Evolutionary conservation across 495 filamentous ascomycete genomes (phyloP).

Genomic region (Cercophora newfieldiana): DNA sequence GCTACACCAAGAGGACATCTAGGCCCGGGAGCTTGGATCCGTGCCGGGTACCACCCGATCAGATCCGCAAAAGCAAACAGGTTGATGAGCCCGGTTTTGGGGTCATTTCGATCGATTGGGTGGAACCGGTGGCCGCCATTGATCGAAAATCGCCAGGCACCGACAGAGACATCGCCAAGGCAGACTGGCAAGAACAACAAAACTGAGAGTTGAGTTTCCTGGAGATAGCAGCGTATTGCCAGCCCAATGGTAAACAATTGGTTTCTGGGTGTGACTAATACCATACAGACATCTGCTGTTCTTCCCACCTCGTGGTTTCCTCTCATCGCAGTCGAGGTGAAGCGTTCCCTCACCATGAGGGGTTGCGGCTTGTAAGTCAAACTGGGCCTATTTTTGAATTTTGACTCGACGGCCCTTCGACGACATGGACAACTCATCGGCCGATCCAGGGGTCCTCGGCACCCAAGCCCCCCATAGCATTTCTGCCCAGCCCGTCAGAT

Average conservation of each 20-base stretch:
- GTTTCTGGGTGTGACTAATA: slow-evolving; percentile 5
- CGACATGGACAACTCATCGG: slow-evolving; percentile 21
- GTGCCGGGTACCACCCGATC: neutral
- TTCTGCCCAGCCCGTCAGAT: slow-evolving; percentile 23
- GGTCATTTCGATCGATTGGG: neutral
- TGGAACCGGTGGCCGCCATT: neutral
- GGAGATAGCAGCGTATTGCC: neutral
- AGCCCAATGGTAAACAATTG: slow-evolving; percentile 17
- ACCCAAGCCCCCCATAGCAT: slow-evolving; percentile 14
- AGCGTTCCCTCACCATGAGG: slow-evolving; percentile 21
- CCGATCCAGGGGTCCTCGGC: slow-evolving; percentile 13
- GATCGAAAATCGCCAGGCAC: neutral
- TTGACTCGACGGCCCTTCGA: slow-evolving; percentile 6
- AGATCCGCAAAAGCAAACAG: slow-evolving; percentile 7
- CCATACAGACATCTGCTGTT: neutral
- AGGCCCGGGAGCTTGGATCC: slow-evolving; percentile 16
- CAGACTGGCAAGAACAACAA: neutral
- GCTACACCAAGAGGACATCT: neutral
- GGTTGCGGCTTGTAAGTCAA: slow-evolving; percentile 14
- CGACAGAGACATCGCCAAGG: neutral
- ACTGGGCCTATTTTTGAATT: slow-evolving; percentile 14
- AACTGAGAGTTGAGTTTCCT: neutral
- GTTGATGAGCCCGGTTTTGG: neutral
- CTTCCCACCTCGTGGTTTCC: slow-evolving; percentile 2
- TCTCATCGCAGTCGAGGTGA: slow-evolving; percentile 14